These are phyloP conservation scores for Glycine tomentella DNA, from an alignment of 306 rosid genomes.

Conservation along the genomic window DNA sequence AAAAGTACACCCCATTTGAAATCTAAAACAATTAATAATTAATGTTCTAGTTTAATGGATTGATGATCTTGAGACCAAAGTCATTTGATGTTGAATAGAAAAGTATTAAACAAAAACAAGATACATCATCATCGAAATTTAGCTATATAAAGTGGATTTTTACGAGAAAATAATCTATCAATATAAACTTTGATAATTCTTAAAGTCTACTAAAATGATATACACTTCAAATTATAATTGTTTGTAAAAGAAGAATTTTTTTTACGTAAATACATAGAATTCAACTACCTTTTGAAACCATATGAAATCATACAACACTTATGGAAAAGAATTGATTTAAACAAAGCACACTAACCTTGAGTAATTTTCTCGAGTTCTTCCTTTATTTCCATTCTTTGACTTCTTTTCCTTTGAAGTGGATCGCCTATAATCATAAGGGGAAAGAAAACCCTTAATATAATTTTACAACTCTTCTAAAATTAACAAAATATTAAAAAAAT, in stretches of 20 bases:
- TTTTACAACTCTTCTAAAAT: background rate
- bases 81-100: background rate
- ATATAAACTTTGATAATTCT: background rate
- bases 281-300: background rate
- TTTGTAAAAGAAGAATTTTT: background rate
- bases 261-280: background rate
- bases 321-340: background rate
- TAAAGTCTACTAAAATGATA: background rate
- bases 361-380: slow-evolving; percentile 9
- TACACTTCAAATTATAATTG: background rate
- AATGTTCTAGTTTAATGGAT: background rate
- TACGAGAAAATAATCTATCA: background rate
- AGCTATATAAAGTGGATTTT: background rate
- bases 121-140: background rate
- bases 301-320: background rate
- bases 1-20: background rate
- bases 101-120: background rate
- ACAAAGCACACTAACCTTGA: slow-evolving; percentile 31
- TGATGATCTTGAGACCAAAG: background rate
- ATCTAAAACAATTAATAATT: background rate
- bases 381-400: background rate
- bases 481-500: background rate
- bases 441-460: background rate
- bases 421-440: background rate
- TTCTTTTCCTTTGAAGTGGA: background rate